Base-by-base conservation (phyloP, 148 eudicot species). In the Cornus florida region DNA sequence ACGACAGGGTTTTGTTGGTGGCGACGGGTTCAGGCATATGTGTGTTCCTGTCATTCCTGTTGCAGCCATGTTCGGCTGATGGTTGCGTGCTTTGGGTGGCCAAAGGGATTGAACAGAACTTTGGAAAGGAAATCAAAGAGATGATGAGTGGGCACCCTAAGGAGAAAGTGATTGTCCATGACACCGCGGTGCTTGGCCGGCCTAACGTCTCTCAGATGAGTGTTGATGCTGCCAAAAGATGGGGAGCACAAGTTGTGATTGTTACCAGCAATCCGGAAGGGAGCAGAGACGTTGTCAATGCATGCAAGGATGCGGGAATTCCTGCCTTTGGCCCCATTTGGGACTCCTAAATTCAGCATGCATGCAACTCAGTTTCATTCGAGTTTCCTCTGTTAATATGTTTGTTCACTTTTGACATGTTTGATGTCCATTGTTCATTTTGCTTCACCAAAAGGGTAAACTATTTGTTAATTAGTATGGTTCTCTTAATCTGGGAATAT, bases 201-300 rank as follows among this genome's bases (percentile, higher is more conserved):
- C 89, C 89, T 0, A 79, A 86, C 32, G 88, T 88, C 38, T 73
- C 88, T 5, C 33, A 76, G 22, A 82, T 88, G 91, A 88, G 89
- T 46, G 82, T 86, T 1, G 84, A 81, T 0, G 73, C 88, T 13
- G 91, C 91, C 2, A 78, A 71, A 75, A 86, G 46, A 0, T 88
- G 86, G 78, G 78, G 83, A 31, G 88, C 85, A 35, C 80, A 88
- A 68, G 86, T 84, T 14, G 91, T 84, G 50, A 80, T 86, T 17
- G 89, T 88, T 17, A 86, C 89, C 0, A 88, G 91, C 65, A 88
- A 88, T 65, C 91, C 89, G 0, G 81, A 86, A 80, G 91, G 91
- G 4, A 86, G 88, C 43, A 86, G 88, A 66, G 89, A 88, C 73
- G 85, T 88, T 28, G 86, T 88, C 14, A 67, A 79, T 77, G 88